Evolutionary conservation across 768 basidiomycete species (phyloP).

Genomic region (Rhizopogon rudus): DNA sequence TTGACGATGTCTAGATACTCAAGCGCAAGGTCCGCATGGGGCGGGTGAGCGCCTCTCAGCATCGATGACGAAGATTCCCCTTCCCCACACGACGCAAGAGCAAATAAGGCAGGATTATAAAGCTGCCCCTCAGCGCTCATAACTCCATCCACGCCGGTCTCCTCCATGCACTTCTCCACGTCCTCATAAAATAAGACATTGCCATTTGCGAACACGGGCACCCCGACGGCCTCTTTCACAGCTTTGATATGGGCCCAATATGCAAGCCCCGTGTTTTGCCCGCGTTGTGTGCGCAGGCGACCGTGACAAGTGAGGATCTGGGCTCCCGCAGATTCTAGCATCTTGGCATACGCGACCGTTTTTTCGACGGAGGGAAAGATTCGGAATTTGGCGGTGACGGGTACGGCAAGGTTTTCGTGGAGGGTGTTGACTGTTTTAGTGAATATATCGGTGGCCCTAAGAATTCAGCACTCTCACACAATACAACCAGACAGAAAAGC

Average conservation of each 20-base stretch:
- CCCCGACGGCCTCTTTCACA: constrained; percentile 83
- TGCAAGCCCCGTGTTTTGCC: constrained; percentile 78
- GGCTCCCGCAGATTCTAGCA: constrained; percentile 93
- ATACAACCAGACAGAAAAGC: neutral
- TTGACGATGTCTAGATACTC: constrained; percentile 85
- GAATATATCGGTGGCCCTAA: neutral
- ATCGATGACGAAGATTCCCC: constrained; percentile 31
- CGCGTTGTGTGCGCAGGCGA: constrained; percentile 86
- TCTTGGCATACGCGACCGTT: constrained; percentile 91
- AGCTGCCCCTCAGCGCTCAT: constrained; percentile 96
- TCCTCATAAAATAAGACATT: constrained; percentile 90
- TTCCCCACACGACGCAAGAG: constrained; percentile 27
- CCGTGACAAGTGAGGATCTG: constrained; percentile 96
- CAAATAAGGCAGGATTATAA: constrained; percentile 86
- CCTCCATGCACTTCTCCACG: constrained; percentile 68
- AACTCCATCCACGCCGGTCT: constrained; percentile 87
- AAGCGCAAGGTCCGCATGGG: constrained; percentile 63
- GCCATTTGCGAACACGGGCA: constrained; percentile 97
- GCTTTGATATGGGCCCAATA: constrained; percentile 88
- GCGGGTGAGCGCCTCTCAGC: constrained; percentile 40
- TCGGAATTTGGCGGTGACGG: constrained; percentile 95
- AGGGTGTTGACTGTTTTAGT: constrained; percentile 68
- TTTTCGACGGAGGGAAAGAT: constrained; percentile 81
- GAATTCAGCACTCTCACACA: neutral
- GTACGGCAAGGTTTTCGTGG: constrained; percentile 79